Conservation (phyloP, 257 asterid species). For the Avicennia marina region DNA sequence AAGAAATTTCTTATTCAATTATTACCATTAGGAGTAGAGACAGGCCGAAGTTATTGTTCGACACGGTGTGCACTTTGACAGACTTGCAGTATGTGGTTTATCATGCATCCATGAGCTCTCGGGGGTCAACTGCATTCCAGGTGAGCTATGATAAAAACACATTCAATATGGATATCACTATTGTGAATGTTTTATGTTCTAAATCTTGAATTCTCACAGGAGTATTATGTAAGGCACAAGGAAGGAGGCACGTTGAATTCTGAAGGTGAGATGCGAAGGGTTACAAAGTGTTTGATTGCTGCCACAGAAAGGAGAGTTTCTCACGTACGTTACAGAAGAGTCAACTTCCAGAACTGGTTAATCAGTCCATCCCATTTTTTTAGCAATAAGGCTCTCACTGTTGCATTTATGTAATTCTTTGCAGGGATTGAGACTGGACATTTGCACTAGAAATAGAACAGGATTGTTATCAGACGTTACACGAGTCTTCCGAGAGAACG, state of each 20-base stretch:
- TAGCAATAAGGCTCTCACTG: background rate
- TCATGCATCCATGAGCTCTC: constrained; percentile 47
- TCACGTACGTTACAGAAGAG: constrained; percentile 24
- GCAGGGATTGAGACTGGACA: constrained; percentile 52
- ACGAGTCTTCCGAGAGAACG: constrained; percentile 52
- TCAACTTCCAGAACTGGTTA: background rate
- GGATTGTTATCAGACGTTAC: constrained; percentile 55
- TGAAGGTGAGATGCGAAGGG: constrained; percentile 46
- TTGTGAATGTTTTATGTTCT: background rate
- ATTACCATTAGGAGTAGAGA: constrained; percentile 42
- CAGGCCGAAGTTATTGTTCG: constrained; percentile 55
- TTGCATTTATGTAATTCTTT: too few species aligned
- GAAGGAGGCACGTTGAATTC: constrained; percentile 49
- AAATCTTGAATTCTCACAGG: constrained; percentile 18
- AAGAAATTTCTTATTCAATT: constrained; percentile 37
- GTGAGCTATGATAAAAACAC: constrained; percentile 9
- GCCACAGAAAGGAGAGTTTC: constrained; percentile 51
- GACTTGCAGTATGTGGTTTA: constrained; percentile 56
- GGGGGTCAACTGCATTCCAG: constrained; percentile 52
- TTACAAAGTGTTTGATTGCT: constrained; percentile 52
- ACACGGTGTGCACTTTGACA: constrained; percentile 49
- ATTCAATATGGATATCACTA: background rate
- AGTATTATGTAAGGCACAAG: constrained; percentile 48
- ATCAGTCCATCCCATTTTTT: background rate
- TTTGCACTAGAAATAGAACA: constrained; percentile 40